Evolutionary conservation across 768 basidiomycete species (phyloP).

Genomic region (Psilocybe subaeruginosa): DNA sequence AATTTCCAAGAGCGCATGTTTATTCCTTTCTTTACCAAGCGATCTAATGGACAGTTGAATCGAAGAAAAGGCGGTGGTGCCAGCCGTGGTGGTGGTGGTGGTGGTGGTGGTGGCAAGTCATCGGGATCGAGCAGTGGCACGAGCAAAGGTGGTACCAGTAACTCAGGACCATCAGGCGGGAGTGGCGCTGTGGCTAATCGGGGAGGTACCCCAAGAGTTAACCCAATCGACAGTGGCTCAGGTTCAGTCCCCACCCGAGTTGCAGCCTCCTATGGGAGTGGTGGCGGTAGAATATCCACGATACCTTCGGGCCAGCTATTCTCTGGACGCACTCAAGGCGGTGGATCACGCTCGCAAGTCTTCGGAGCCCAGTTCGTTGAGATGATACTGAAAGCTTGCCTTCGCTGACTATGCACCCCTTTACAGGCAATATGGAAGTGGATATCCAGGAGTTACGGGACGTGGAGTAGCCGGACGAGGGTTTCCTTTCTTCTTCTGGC

Average conservation of each 20-base stretch:
- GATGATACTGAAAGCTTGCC: background rate
- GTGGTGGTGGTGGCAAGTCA: too few species aligned
- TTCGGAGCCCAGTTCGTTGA: constrained; percentile 46
- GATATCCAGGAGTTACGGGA: constrained; percentile 53
- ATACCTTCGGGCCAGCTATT: constrained; percentile 51
- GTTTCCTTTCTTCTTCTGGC: constrained; percentile 74
- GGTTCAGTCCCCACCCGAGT: constrained; percentile 13
- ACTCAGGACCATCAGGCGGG: too few species aligned
- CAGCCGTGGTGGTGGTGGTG: too few species aligned
- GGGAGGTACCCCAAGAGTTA: too few species aligned
- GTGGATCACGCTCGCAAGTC: constrained; percentile 47
- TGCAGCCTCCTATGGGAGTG: constrained; percentile 27
- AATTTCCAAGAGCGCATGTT: too few species aligned
- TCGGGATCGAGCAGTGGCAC: too few species aligned
- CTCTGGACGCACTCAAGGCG: constrained; percentile 52
- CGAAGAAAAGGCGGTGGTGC: too few species aligned
- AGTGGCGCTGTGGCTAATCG: too few species aligned
- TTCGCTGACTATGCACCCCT: constrained; percentile 4
- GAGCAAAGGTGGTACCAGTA: too few species aligned
- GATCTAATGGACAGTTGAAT: too few species aligned
- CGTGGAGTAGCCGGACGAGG: constrained; percentile 50
- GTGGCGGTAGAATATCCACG: constrained; percentile 31
- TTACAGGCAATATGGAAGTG: constrained; percentile 59
- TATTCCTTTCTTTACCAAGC: too few species aligned
- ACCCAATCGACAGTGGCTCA: background rate